Evolutionary conservation across 2,329 filamentous ascomycete species (phyloP).

Genomic region (Fusarium bactridioides): DNA sequence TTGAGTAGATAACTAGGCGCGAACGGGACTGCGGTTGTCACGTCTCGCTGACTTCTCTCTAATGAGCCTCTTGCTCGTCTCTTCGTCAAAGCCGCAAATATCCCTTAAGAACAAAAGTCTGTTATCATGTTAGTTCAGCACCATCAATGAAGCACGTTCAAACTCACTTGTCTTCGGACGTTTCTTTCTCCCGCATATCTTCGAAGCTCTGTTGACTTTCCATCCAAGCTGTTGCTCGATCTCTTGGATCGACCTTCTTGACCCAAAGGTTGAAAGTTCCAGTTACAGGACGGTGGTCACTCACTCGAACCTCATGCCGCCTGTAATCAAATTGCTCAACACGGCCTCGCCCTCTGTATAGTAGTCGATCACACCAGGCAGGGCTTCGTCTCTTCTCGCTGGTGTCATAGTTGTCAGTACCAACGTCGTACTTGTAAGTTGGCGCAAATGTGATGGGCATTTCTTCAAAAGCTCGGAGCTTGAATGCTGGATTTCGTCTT

Average conservation of each 20-base stretch:
- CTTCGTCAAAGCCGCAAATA: conserved; percentile 62
- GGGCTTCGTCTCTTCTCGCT: conserved; percentile 94
- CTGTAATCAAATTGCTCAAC: conserved; percentile 89
- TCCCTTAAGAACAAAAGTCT: conserved; percentile 61
- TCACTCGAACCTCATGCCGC: conserved; percentile 87
- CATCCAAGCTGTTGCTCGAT: conserved; percentile 73
- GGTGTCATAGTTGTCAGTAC: conserved; percentile 91
- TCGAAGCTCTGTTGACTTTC: conserved; percentile 79
- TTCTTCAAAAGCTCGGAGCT: conserved; percentile 89
- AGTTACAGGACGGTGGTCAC: conserved; percentile 92
- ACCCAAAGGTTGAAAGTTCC: conserved; percentile 83
- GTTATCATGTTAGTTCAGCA: conserved; percentile 32
- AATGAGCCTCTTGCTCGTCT: conserved; percentile 58
- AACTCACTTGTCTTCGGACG: conserved; percentile 79
- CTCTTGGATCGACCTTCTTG: conserved; percentile 78
- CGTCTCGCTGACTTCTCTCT: conserved; percentile 49
- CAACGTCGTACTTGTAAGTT: conserved; percentile 98
- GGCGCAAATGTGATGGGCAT: conserved; percentile 89
- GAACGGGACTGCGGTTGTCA: conserved; percentile 40
- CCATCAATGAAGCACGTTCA: not conserved
- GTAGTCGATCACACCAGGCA: conserved; percentile 93
- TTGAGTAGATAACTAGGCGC: conserved; percentile 17
- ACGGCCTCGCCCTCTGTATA: conserved; percentile 83
- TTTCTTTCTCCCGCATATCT: conserved; percentile 72
- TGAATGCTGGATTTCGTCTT: conserved; percentile 88